Evolutionary conservation across 805 yeast genomes (phyloP).

Genomic region (Ogataea glucozyma): DNA sequence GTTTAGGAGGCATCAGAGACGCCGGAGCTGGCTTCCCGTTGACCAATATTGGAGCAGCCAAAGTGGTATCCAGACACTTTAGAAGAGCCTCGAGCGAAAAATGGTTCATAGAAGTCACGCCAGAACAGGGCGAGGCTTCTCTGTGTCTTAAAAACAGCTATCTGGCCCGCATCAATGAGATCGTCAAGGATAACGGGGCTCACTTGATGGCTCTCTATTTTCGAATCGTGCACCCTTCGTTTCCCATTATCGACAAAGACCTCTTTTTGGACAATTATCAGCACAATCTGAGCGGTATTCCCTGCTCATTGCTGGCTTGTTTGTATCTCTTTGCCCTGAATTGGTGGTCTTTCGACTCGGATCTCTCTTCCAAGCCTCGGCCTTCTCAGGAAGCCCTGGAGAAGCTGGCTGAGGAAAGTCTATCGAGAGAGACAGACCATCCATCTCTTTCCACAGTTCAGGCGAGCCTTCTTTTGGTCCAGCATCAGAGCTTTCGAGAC

Average conservation of each 20-base stretch:
- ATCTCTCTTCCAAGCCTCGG: constrained; percentile 10
- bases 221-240: constrained; percentile 75
- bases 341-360: constrained; percentile 58
- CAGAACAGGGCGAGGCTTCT: neutral
- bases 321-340: constrained; percentile 77
- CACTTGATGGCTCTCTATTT: constrained; percentile 63
- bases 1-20: neutral
- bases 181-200: constrained; percentile 79
- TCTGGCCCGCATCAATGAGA: constrained; percentile 65
- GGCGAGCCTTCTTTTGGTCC: constrained; percentile 34
- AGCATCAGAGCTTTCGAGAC: constrained; percentile 34
- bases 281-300: constrained; percentile 73
- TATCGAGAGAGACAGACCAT: constrained; percentile 12
- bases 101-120: constrained; percentile 12
- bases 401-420: constrained; percentile 28
- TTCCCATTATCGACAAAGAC: constrained; percentile 78
- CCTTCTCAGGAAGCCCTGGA: constrained; percentile 20
- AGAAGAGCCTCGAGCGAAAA: constrained; percentile 3
- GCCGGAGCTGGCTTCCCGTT: neutral
- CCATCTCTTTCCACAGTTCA: constrained; percentile 32
- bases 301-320: constrained; percentile 80
- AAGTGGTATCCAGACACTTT: constrained; percentile 7
- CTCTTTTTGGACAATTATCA: constrained; percentile 78
- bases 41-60: constrained; percentile 7
- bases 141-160: neutral